These are phyloP conservation scores for Pythium aristosporum DNA, from an alignment of 352 stramenopile species.

Conservation along the genomic window DNA sequence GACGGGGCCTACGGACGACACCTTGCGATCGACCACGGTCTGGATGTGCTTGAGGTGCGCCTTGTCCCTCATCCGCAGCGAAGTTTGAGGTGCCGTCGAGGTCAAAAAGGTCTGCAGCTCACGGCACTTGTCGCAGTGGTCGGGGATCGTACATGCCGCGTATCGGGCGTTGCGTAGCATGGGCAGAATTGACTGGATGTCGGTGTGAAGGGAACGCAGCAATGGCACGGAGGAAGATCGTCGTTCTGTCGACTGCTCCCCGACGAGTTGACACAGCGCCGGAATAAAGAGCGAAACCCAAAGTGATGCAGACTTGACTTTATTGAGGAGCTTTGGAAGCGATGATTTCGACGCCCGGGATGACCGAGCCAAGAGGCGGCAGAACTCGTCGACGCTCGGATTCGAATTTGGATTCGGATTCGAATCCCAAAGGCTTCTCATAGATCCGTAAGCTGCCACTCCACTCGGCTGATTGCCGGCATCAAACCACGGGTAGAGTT, in stretches of 20 bases:
- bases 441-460: background rate
- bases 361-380: background rate
- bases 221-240: background rate
- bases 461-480: background rate
- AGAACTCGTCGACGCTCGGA: background rate
- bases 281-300: background rate
- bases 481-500: background rate
- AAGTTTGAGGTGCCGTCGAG: background rate
- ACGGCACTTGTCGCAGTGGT: background rate
- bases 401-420: background rate
- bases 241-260: background rate
- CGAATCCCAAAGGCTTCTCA: background rate
- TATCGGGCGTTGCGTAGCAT: background rate
- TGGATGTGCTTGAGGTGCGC: background rate
- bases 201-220: background rate
- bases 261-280: background rate
- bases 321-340: background rate
- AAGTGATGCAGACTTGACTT: background rate
- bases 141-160: background rate
- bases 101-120: background rate
- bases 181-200: background rate
- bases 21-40: background rate
- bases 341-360: background rate
- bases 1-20: background rate
- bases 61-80: background rate